Evolutionary conservation across 257 asterid genomes (phyloP), one percentile per base, ranked within the genome.

Genomic region (Plantago ovata): DNA sequence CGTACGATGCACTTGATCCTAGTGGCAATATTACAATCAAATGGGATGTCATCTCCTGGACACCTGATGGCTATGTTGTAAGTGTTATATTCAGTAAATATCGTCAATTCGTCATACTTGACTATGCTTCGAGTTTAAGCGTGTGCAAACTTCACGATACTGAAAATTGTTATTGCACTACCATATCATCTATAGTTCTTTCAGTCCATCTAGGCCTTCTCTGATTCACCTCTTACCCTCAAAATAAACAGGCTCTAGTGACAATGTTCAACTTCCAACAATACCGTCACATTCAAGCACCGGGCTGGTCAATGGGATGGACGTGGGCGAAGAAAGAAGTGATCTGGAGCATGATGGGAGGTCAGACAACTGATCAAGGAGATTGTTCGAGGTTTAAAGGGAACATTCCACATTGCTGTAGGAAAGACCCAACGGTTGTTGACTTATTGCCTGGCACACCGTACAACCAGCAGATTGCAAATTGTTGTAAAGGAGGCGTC

Each of bases 291-390:
- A 91, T 91, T 63, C 87, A 81, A 75, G 94, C 85, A 3, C 95
- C 98, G 2, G 98, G 98, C 1, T 91, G 98, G 98, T 76, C 86
- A 13, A 58, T 87, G 80, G 96, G 96, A 2, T 91, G 98, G 98
- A 83, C 80, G 1, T 91, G 98, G 98, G 94, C 96, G 1, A 83
- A 87, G 66, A 84, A 90, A 57, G 95, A 90, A 78, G 98, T 90
- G 56, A 90, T 90, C 44, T 90, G 98, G 96, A 64, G 64, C 77
- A 83, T 82, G 95, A 63, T 81, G 75, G 98, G 98, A 42, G 78
- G 69, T 46, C 95, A 91, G 67, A 66, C 98, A 0, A 85, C 95
- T 0, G 96, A 91, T 46, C 98, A 91, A 72, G 98, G 98, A 51
- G 98, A 91, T 75, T 91, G 96, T 61, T 87, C 96, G 3, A 87